These are phyloP conservation scores for Licmophora abbreviata DNA, from an alignment of 108 stramenopile genomes.

Conservation along the genomic window DNA sequence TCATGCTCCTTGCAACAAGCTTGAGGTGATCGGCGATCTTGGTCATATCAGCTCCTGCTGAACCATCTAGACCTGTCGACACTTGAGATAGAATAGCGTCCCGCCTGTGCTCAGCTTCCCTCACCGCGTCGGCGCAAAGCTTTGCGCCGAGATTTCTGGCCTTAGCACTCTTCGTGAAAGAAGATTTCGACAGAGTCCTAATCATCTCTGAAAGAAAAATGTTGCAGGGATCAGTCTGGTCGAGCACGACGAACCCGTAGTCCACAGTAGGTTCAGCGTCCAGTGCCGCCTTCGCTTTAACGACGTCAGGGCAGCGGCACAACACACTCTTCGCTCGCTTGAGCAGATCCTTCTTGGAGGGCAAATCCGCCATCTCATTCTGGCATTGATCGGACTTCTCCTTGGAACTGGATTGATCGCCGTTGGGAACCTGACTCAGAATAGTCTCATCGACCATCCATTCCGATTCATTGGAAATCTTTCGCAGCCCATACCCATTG, in stretches of 20 bases:
- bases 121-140: slow-evolving; percentile 9
- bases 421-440: slow-evolving; percentile 14
- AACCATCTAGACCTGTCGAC: background rate
- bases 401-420: slow-evolving; percentile 19
- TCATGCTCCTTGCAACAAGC: slow-evolving; percentile 11
- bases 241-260: slow-evolving; percentile 34
- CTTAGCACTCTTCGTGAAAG: slow-evolving; percentile 4
- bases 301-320: no score
- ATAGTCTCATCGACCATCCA: slow-evolving; percentile 23
- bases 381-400: slow-evolving; percentile 3
- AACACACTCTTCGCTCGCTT: slow-evolving; percentile 62
- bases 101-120: slow-evolving; percentile 7
- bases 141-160: background rate
- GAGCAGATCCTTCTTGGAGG: slow-evolving; percentile 51
- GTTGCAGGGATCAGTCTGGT: slow-evolving; percentile 46
- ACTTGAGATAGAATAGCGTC: slow-evolving; percentile 9
- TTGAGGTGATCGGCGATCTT: slow-evolving; percentile 13
- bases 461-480: slow-evolving; percentile 12
- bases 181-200: slow-evolving; percentile 30
- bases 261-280: slow-evolving; percentile 9
- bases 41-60: slow-evolving; percentile 17
- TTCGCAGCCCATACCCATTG: slow-evolving; percentile 33
- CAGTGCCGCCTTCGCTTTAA: background rate
- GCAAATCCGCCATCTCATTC: slow-evolving; percentile 44
- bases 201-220: slow-evolving; percentile 62